Conservation (phyloP, 768 basidiomycete species). For the Infundibulicybe gibba region DNA sequence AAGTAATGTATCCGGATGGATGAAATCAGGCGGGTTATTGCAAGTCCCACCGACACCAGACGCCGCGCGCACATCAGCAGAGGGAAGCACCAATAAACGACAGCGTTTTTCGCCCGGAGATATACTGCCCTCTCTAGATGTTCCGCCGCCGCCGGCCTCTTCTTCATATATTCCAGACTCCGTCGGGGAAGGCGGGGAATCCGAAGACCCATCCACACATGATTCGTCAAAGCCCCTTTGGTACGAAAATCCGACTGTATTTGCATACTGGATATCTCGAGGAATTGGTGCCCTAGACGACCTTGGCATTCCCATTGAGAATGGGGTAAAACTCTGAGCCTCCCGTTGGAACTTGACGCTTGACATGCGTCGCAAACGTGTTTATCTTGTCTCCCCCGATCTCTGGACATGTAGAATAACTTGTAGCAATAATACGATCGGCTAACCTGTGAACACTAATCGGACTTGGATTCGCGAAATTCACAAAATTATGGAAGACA, state of each 20-base stretch:
- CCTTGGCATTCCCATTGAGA: slow-evolving; percentile 41
- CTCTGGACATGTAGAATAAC: no score
- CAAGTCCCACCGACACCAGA: background rate
- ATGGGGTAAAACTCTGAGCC: slow-evolving; percentile 31
- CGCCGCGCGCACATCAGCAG: background rate
- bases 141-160: background rate
- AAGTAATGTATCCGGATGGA: slow-evolving; percentile 67
- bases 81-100: background rate
- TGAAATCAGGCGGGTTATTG: slow-evolving; percentile 44
- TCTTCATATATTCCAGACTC: background rate
- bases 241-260: slow-evolving; percentile 44
- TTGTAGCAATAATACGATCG: no score
- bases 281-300: slow-evolving; percentile 47
- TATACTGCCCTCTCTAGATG: background rate
- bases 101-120: background rate
- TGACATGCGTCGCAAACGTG: no score
- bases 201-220: slow-evolving; percentile 12
- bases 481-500: no score
- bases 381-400: no score
- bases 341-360: no score
- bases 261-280: slow-evolving; percentile 47
- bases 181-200: slow-evolving; percentile 3
- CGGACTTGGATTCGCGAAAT: no score
- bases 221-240: slow-evolving; percentile 26
- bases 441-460: no score